Evolutionary conservation across 148 eudicot species (phyloP).

Genomic region (Heliosperma pusillum): DNA sequence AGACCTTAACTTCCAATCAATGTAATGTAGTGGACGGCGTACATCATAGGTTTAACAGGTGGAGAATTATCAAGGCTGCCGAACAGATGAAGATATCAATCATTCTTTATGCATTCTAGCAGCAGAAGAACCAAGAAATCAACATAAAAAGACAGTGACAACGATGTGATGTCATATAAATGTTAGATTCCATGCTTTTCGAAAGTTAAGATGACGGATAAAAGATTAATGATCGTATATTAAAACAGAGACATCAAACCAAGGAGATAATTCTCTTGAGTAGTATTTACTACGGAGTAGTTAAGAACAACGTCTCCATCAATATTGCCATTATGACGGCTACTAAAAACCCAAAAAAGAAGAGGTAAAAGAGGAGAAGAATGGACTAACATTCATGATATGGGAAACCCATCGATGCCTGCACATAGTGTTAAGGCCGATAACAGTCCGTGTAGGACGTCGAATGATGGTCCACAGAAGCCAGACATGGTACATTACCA

Average conservation of each 20-base stretch:
- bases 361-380: background rate
- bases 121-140: background rate
- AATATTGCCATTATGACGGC: background rate
- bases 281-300: background rate
- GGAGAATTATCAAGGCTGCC: background rate
- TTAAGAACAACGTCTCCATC: background rate
- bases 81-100: background rate
- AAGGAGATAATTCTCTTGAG: background rate
- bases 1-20: background rate
- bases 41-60: background rate
- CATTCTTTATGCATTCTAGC: background rate
- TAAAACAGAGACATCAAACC: background rate
- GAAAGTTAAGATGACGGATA: background rate
- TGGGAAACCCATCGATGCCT: conserved; percentile 30
- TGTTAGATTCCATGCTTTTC: background rate
- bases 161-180: background rate
- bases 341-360: background rate
- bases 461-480: conserved; percentile 21
- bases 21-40: background rate
- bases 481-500: conserved; percentile 26
- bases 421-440: conserved; percentile 24
- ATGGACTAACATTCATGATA: conserved; percentile 31
- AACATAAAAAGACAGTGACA: background rate
- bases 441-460: conserved; percentile 21
- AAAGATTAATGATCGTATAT: background rate